Percentiles rank a stretch among this genome's conserved stretches.
These are phyloP conservation scores for Penicillium macrosclerotiorum DNA, from an alignment of 495 filamentous ascomycete species.

Conservation along the genomic window DNA sequence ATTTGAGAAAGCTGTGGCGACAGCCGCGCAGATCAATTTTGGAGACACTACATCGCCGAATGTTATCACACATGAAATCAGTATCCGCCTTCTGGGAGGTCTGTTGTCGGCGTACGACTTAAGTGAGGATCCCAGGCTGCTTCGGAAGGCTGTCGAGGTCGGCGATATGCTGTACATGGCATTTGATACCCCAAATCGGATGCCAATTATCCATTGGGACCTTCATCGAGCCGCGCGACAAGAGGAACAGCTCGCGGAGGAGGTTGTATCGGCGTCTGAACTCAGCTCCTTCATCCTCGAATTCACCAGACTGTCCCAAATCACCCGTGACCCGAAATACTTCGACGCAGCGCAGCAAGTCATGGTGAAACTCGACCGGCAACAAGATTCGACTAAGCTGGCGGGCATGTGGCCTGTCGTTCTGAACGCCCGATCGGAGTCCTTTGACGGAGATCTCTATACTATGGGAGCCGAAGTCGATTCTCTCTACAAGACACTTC, in stretches of 20 bases:
- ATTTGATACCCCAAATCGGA: constrained; percentile 38
- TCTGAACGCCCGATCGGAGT: constrained; percentile 21
- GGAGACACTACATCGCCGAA: constrained; percentile 25
- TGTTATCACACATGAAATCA: constrained; percentile 51
- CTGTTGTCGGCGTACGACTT: constrained; percentile 51
- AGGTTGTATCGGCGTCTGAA: constrained; percentile 59
- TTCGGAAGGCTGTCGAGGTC: constrained; percentile 32
- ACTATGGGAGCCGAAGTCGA: constrained; percentile 31
- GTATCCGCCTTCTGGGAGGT: constrained; percentile 51
- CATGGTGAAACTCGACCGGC: constrained; percentile 68
- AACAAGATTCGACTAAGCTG: constrained; percentile 58
- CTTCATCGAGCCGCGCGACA: constrained; percentile 17
- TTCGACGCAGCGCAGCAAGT: constrained; percentile 87
- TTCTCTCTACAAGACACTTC: constrained; percentile 34
- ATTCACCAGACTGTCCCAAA: constrained; percentile 83
- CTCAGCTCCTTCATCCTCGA: constrained; percentile 79
- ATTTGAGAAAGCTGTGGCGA: constrained; percentile 71
- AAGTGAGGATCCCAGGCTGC: constrained; percentile 32
- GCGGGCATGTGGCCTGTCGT: constrained; percentile 33
- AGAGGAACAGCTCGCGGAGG: constrained; percentile 23
- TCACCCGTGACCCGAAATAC: constrained; percentile 77
- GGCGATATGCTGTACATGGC: constrained; percentile 39
- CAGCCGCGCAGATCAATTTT: constrained; percentile 71
- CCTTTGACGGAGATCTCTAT: constrained; percentile 15
- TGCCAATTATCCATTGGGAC: constrained; percentile 38